Evolutionary conservation across 2,329 filamentous ascomycete genomes (phyloP), one percentile per base, ranked within the genome.

Genomic region (Bipolaris bicolor): DNA sequence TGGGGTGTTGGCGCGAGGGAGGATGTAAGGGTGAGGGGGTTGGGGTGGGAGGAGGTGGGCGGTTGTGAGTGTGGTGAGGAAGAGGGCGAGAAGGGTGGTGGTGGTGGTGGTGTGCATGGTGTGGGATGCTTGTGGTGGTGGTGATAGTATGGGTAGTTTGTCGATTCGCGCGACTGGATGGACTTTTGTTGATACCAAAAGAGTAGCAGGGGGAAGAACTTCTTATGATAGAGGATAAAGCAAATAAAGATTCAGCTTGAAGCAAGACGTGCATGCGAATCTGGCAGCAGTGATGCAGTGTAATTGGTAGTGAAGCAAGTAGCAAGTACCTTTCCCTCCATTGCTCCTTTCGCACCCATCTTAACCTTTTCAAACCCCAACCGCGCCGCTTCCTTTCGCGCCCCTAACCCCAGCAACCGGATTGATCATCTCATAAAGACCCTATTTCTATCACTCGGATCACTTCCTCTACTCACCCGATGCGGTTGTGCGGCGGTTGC

Each of bases 71-170:
- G 34, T 16, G 24, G 49, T 5, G 29, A 62, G 46, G 31, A 47
- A 18, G 56, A 41, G 54, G 48, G 33, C 7, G 40, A 59, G 41
- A 29, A 54, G 45, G 34, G 56, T 50, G 49, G 57, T 55, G 34
- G 56, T 50, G 49, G 57, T 55, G 20, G 20, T 20, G 22, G 29
- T 26, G 16, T 58, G 51, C 61, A 64, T 64, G 26, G 24, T n/a
- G 20, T 20, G 20, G 3, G 22, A 49, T 10, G 29, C 1, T 11
- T 37, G 39, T 7, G 6, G 13, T 24, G 5, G 43, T 55, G 5
- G 43, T 55, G 46, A 36, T 34, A 29, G 50, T 46, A n/a, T 46
- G 29, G 51, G 41, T 34, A 48, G 10, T 54, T 15, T 31, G 31
- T 20, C 18, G n/a, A 45, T 45, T 10, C 11, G 26, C 5, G 18